These are phyloP conservation scores for Malania oleifera DNA, from an alignment of 164 flowering plant species.

Conservation along the genomic window DNA sequence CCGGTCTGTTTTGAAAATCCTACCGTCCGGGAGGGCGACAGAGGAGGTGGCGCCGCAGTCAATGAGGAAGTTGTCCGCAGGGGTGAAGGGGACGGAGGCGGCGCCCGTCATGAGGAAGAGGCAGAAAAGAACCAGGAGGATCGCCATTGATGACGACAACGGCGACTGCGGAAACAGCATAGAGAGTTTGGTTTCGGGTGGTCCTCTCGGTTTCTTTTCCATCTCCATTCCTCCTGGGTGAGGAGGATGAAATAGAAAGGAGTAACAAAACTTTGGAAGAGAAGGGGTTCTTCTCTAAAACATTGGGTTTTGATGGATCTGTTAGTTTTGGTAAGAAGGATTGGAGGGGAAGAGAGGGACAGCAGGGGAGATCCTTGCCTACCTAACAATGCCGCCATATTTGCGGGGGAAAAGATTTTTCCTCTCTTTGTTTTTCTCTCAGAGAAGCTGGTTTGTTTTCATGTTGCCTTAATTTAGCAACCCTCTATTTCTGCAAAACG, in stretches of 20 bases:
- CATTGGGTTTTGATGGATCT: neutral
- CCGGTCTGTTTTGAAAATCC: constrained; percentile 43
- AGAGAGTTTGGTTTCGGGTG: neutral
- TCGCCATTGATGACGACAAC: constrained; percentile 20
- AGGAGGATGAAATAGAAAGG: constrained; percentile 13
- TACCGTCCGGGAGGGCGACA: constrained; percentile 39
- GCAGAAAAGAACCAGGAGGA: constrained; percentile 36
- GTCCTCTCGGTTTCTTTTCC: constrained; percentile 23
- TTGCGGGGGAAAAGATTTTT: constrained; percentile 11
- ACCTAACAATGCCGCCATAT: constrained; percentile 9
- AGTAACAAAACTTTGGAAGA: neutral
- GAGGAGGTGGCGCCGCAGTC: constrained; percentile 46
- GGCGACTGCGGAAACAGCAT: constrained; percentile 8
- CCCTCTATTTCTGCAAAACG: neutral
- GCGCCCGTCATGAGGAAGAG: constrained; percentile 15
- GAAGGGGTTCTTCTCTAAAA: neutral
- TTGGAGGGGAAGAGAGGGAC: constrained; percentile 8
- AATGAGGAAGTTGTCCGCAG: constrained; percentile 47
- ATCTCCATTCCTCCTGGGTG: constrained; percentile 36
- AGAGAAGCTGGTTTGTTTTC: neutral
- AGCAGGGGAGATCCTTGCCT: constrained; percentile 1
- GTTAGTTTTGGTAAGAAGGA: constrained; percentile 4
- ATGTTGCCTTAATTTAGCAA: constrained; percentile 8
- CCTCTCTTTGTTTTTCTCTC: neutral
- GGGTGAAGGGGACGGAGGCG: constrained; percentile 28